Percentiles rank a stretch among this genome's conserved stretches.
Evolutionary conservation across 2,329 filamentous ascomycete species (phyloP).

Genomic region (Teratosphaeriaceae sp.): DNA sequence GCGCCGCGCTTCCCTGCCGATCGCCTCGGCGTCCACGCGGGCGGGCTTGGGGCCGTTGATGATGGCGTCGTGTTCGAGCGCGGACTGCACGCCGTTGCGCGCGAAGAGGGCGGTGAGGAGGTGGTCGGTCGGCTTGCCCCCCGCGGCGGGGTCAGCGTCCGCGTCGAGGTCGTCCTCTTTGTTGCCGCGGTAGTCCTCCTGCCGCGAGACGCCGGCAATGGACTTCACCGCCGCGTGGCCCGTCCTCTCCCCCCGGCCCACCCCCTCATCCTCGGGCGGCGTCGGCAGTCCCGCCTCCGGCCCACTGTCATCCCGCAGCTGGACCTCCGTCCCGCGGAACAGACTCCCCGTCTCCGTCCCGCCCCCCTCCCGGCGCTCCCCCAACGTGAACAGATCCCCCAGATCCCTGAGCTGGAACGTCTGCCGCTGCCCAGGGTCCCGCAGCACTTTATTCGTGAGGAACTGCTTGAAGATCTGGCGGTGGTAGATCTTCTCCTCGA

Average conservation of each 20-base stretch:
- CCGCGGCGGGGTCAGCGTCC: slow-evolving; percentile 16
- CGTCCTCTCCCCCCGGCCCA: slow-evolving; percentile 7
- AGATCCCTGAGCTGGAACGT: slow-evolving; percentile 86
- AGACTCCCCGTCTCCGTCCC: slow-evolving; percentile 78
- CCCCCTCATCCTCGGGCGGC: slow-evolving; percentile 22
- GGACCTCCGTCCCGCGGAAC: slow-evolving; percentile 81
- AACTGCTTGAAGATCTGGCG: slow-evolving; percentile 99
- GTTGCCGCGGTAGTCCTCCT: slow-evolving; percentile 36
- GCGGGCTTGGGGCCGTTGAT: slow-evolving; percentile 64
- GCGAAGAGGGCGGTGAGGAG: slow-evolving; percentile 88
- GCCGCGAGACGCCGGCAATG: slow-evolving; percentile 37
- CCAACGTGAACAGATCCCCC: slow-evolving; percentile 83
- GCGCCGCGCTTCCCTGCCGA: slow-evolving; percentile 73
- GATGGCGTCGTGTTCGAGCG: slow-evolving; percentile 88
- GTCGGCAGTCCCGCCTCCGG: slow-evolving; percentile 23
- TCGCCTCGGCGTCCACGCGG: slow-evolving; percentile 67
- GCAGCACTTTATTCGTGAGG: slow-evolving; percentile 90
- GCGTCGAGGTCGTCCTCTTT: slow-evolving; percentile 13
- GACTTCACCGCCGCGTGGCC: slow-evolving; percentile 14
- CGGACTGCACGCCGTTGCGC: slow-evolving; percentile 77
- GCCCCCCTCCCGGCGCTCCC: slow-evolving; percentile 53
- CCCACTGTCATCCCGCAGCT: slow-evolving; percentile 40
- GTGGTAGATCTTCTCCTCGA: slow-evolving; percentile 99
- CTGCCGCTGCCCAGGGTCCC: slow-evolving; percentile 87
- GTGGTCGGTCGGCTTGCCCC: slow-evolving; percentile 46